Evolutionary conservation across 768 basidiomycete genomes (phyloP).

Genomic region (Leccinum uliginosum): DNA sequence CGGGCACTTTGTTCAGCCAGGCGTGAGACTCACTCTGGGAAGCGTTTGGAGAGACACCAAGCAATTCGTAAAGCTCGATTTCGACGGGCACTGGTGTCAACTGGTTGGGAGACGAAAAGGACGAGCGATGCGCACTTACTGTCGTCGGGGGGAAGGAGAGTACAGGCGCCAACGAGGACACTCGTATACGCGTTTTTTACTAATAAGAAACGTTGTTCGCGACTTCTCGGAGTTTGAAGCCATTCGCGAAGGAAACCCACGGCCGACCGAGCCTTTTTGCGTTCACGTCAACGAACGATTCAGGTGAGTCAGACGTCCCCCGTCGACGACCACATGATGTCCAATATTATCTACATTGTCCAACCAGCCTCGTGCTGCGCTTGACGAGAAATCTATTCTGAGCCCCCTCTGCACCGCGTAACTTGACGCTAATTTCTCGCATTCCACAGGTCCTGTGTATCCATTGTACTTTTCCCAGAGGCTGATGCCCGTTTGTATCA

Average conservation of each 20-base stretch:
- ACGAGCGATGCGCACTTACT: conserved; percentile 25
- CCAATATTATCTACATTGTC: conserved; percentile 89
- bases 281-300: neutral
- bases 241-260: neutral
- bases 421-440: conserved; percentile 26
- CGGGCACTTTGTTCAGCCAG: neutral
- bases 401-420: conserved; percentile 11
- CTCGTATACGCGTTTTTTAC: conserved; percentile 26
- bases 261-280: neutral
- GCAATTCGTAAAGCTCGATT: conserved; percentile 81
- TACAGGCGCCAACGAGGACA: neutral
- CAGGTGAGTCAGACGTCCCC: conserved; percentile 19
- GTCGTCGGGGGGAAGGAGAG: conserved; percentile 8
- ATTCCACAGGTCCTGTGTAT: conserved; percentile 13
- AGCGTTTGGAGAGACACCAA: conserved; percentile 69
- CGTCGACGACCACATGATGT: conserved; percentile 46
- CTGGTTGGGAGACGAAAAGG: neutral
- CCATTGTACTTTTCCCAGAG: conserved; percentile 16
- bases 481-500: conserved; percentile 26
- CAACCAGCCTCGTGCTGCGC: conserved; percentile 47
- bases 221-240: conserved; percentile 32
- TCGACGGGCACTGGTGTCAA: conserved; percentile 58
- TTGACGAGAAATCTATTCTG: conserved; percentile 44
- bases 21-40: conserved; percentile 53
- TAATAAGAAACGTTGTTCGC: conserved; percentile 12